Conservation (phyloP, 495 filamentous ascomycete genomes). For the Annulohypoxylon stygium region DNA sequence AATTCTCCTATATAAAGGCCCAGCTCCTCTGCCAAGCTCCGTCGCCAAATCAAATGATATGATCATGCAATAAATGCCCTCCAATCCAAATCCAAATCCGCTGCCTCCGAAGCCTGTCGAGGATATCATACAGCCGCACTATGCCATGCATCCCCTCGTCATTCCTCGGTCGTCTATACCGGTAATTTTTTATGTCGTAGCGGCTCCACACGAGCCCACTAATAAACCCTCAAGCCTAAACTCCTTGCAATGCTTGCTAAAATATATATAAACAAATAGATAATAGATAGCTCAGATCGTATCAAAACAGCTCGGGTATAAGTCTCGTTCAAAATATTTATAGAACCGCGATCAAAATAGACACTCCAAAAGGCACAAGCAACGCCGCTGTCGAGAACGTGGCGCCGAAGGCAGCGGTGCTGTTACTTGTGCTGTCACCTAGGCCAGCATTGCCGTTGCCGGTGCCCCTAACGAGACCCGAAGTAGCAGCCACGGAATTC, state of each 20-base stretch:
- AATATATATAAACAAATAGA: conserved; percentile 18
- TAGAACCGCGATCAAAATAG: conserved; percentile 29
- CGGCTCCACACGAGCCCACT: background rate
- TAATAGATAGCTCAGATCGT: conserved; percentile 4
- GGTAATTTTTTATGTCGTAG: conserved; percentile 6
- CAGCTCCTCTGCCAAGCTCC: conserved; percentile 23
- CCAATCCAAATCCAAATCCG: background rate
- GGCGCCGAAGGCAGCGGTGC: conserved; percentile 7
- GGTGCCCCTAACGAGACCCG: conserved; percentile 47
- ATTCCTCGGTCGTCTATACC: conserved; percentile 31
- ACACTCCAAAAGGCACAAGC: conserved; percentile 30
- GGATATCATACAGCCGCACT: conserved; percentile 24
- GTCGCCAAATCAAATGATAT: conserved; percentile 15
- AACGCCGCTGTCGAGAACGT: conserved; percentile 28
- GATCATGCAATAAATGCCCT: conserved; percentile 16
- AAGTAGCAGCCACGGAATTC: conserved; percentile 71
- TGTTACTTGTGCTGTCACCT: conserved; percentile 10
- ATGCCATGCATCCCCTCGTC: background rate
- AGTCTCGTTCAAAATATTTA: conserved; percentile 7
- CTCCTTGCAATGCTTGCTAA: conserved; percentile 41
- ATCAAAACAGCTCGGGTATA: conserved; percentile 16
- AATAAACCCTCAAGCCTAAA: conserved; percentile 10
- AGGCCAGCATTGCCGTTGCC: conserved; percentile 42
- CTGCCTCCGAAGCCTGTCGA: conserved; percentile 5
- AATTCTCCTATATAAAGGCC: conserved; percentile 3